Evolutionary conservation across 495 filamentous ascomycete genomes (phyloP), one percentile per base, ranked within the genome.

Genomic region (Podospora pseudopauciseta): DNA sequence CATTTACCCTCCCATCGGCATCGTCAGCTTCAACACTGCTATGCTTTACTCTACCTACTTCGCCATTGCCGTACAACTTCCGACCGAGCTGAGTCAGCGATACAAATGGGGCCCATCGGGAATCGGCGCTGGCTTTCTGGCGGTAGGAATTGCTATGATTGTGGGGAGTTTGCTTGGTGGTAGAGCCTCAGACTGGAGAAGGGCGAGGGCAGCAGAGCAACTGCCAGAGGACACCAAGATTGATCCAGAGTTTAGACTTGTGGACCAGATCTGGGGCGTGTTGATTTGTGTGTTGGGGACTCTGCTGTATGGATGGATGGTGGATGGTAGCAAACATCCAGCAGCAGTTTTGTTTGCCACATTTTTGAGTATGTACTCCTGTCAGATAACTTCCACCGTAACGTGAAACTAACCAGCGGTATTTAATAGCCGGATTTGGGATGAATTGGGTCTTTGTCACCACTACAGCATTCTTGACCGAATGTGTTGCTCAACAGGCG

Each of bases 381-480:
- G 11, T 23, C 1, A 23, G 4, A 23, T 13, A 5, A 2, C 6
- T 32, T 54, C 28, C 1, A 16, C 5, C 4, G 9, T 0, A 11
- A 18, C 5, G 27, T 5, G 6, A 9, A 34, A 58, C n/a, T 26
- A 20, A 20, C n/a, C 1, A 6, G 5, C 4, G 34, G 4, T 4
- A 9, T 20, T 68, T 9, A 61, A 0, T 5, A 70, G 68, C 60
- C 53, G 68, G 68, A 4, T 70, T 70, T 34, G 64, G 68, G 2
- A 70, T 70, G 68, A 70, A 70, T 55, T 70, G 68, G 68, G 68
- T 70, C 0, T 70, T 70, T 18, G 64, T 70, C 13, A 70, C 68
- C 9, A 70, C 68, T 0, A 70, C 68, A 6, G 68, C 68, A 2
- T 70, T 70, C 11, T 55, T 70, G 5, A 70, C 60, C 0, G 68